Base-by-base conservation (phyloP, 2,329 filamentous ascomycete species). In the Fusarium drepaniforme region DNA sequence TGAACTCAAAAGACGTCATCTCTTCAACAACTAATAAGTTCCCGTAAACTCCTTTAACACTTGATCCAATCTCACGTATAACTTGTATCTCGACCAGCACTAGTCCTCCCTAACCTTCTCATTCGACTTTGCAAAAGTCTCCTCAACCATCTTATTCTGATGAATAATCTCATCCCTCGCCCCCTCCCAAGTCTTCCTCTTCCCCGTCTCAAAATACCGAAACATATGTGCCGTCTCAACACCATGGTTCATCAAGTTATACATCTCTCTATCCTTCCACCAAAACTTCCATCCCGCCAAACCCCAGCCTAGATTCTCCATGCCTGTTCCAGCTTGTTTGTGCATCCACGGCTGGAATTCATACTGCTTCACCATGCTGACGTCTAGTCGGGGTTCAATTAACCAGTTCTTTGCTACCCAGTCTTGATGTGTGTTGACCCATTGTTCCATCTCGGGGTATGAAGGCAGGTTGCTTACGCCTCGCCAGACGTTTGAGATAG, bases 201-300 rank as follows among this genome's bases (percentile, higher is more conserved):
- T 84, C 0, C 82, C 83, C 0, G 82, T 85, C 71, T 84, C 83
- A 67, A 86, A 87, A 15, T 83, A 79, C 5, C 85, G 79, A 74
- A 82, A 85, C 18, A 82, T 80, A 58, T 84, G 82, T 5, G 84
- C 82, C 6, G 84, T 85, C 74, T 84, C 82, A 5, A 86, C 79
- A 0, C 84, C 84, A 3, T 80, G 77, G 65, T 83, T 83, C 75
- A 86, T 79, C 40, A 85, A 42, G 13, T 82, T 80, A 18, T 79
- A 84, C 70, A 86, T 80, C 67, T 78, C 77, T 33, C 79, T 79
- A 46, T 86, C 82, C 49, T 72, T 71, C 56, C 82, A 77, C 84
- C 84, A 86, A 44, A 85, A 84, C 51, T 78, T 77, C 85, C 85
- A 87, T 0, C 83, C 84, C 18, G 79, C 79, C 78, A 73, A 80